A percentile compares a stretch with the other conserved stretches of the same genome.
Conservation (phyloP, 116 monocot species). For the Phalaenopsis hybrid region DNA sequence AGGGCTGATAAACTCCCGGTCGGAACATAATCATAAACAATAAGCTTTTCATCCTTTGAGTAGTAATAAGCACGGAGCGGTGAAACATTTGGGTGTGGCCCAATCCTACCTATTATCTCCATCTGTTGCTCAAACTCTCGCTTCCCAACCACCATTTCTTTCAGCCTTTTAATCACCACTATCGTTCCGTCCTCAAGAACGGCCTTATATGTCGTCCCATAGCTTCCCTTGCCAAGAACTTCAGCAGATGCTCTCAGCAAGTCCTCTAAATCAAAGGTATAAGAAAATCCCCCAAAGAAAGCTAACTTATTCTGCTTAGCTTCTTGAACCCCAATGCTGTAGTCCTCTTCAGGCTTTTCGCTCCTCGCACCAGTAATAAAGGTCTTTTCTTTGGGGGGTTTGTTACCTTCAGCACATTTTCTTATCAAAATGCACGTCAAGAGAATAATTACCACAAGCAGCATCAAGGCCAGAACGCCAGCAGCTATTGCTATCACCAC, state of each 20-base stretch:
- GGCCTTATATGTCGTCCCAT: slow-evolving; percentile 93
- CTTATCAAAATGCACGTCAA: slow-evolving; percentile 53
- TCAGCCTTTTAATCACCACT: slow-evolving; percentile 89
- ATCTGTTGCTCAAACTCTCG: slow-evolving; percentile 95
- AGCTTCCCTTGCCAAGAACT: slow-evolving; percentile 94
- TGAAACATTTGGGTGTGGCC: slow-evolving; percentile 58
- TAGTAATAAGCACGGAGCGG: slow-evolving; percentile 92
- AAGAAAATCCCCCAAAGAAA: slow-evolving; percentile 79
- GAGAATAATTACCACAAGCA: slow-evolving; percentile 38
- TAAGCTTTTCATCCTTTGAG: slow-evolving; percentile 98
- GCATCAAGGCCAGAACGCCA: slow-evolving; percentile 37
- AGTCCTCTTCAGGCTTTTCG: slow-evolving; percentile 64
- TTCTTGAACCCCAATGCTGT: slow-evolving; percentile 76
- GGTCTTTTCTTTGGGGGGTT: slow-evolving; percentile 31
- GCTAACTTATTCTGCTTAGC: slow-evolving; percentile 84
- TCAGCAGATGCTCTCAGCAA: slow-evolving; percentile 93
- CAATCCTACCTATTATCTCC: slow-evolving; percentile 73
- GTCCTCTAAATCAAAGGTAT: slow-evolving; percentile 92
- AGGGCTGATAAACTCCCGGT: slow-evolving; percentile 52
- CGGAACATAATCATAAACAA: slow-evolving; percentile 18
- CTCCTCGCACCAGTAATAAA: slow-evolving; percentile 35
- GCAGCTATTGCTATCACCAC: slow-evolving; percentile 68
- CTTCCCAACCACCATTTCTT: slow-evolving; percentile 81
- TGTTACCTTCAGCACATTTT: slow-evolving; percentile 14
- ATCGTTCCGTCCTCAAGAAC: slow-evolving; percentile 87